Conservation (phyloP, 2,329 filamentous ascomycete species). For the Lecanoromycetidae sp. region DNA sequence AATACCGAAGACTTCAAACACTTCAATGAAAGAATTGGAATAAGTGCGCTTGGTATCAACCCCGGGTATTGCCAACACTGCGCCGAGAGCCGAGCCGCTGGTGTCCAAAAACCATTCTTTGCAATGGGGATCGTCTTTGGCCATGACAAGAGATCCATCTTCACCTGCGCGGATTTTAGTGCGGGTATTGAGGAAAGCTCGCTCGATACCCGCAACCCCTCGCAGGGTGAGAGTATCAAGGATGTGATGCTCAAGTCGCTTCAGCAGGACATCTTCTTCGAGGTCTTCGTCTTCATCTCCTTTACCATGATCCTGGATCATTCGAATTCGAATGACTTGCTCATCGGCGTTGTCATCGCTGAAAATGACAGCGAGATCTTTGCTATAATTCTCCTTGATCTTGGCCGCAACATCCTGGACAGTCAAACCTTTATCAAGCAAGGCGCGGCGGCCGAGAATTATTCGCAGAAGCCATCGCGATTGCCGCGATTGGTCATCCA, state of each 20-base stretch:
- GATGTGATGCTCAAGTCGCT: constrained; percentile 81
- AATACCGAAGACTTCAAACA: constrained; percentile 90
- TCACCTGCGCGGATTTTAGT: constrained; percentile 52
- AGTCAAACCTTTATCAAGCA: constrained; percentile 85
- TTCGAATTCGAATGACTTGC: constrained; percentile 84
- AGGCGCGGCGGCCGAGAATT: constrained; percentile 80
- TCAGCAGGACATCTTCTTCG: constrained; percentile 81
- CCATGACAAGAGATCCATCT: constrained; percentile 62
- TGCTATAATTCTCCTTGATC: constrained; percentile 79
- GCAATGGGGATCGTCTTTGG: constrained; percentile 62
- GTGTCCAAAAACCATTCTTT: constrained; percentile 96
- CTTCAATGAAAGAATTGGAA: constrained; percentile 91
- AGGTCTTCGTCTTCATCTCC: constrained; percentile 59
- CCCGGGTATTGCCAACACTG: constrained; percentile 74
- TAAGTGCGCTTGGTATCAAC: constrained; percentile 79
- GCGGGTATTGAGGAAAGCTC: constrained; percentile 85
- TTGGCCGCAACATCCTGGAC: constrained; percentile 82
- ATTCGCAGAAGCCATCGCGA: constrained; percentile 94
- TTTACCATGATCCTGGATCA: constrained; percentile 50
- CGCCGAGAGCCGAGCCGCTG: constrained; percentile 71
- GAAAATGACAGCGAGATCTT: constrained; percentile 83
- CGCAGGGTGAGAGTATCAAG: constrained; percentile 83
- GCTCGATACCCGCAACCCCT: constrained; percentile 76
- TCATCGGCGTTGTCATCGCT: constrained; percentile 96
- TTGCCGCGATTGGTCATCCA: constrained; percentile 50